Percentiles rank a stretch among this genome's conserved stretches.
phyloP scores from a whole-genome alignment of 495 filamentous ascomycete species.

The Xylaria sp. region DNA sequence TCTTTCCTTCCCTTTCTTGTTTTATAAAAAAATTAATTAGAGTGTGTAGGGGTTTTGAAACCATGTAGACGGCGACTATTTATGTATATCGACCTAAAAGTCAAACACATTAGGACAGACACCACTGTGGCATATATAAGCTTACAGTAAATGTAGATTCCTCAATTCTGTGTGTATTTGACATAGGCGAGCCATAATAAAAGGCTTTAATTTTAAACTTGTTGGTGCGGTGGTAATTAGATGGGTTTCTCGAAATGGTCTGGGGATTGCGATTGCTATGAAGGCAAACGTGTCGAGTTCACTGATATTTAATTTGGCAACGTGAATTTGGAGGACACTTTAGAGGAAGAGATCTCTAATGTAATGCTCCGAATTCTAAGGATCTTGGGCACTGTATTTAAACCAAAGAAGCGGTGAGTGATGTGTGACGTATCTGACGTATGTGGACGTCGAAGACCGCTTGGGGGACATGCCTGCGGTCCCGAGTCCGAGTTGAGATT shows the following conservation, averaged over 20 bases:
- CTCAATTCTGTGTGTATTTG: not conserved
- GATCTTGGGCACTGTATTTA: not conserved
- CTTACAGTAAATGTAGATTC: not conserved
- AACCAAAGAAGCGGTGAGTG: not conserved
- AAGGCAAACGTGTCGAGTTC: not conserved
- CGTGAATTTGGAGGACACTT: not conserved
- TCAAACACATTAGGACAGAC: not conserved
- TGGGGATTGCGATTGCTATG: not conserved
- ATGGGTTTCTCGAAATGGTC: not conserved
- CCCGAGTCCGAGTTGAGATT: not conserved
- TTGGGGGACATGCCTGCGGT: not conserved
- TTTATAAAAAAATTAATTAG: not conserved
- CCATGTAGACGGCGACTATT: not conserved
- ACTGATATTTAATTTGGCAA: not conserved
- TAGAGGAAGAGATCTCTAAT: not conserved
- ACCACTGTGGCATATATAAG: not conserved
- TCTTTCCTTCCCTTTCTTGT: not conserved
- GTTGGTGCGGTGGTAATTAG: not conserved
- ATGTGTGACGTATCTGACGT: not conserved
- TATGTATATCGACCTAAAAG: not conserved
- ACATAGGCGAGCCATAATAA: not conserved
- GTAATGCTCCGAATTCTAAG: not conserved
- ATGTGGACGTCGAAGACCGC: not conserved
- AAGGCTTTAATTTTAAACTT: not conserved
- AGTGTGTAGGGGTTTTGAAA: not conserved